phyloP scores from a whole-genome alignment of 2,329 filamentous ascomycete genomes.

The Fusarium torulosum region DNA sequence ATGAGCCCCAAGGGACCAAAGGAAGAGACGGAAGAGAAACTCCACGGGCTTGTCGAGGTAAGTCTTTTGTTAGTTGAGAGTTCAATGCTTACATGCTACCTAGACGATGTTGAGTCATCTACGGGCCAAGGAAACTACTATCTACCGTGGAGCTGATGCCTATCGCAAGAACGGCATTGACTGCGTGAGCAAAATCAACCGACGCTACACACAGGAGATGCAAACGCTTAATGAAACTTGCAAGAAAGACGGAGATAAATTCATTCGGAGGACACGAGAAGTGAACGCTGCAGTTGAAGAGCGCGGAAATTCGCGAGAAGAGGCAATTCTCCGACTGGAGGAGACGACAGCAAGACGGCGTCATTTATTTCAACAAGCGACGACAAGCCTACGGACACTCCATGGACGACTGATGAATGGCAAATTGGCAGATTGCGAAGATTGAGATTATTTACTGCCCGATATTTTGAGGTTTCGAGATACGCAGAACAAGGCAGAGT shows the following conservation, averaged over 20 bases:
- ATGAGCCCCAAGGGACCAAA: neutral
- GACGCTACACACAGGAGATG: constrained; percentile 41
- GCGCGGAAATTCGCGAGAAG: constrained; percentile 7
- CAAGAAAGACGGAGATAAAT: constrained; percentile 37
- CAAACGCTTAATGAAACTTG: constrained; percentile 27
- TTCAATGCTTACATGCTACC: constrained; percentile 27
- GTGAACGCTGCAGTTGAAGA: constrained; percentile 26
- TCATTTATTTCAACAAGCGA: constrained; percentile 36
- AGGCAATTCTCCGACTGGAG: constrained; percentile 20
- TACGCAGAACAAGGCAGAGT: neutral
- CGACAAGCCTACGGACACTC: constrained; percentile 39
- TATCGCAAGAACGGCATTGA: constrained; percentile 41
- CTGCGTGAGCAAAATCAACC: constrained; percentile 43
- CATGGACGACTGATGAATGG: constrained; percentile 36
- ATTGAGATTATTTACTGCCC: constrained; percentile 1
- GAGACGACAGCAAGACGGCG: constrained; percentile 29
- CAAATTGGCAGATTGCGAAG: constrained; percentile 1
- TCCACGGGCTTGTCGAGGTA: constrained; percentile 48
- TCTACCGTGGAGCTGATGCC: constrained; percentile 34
- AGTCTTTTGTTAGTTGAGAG: constrained; percentile 1
- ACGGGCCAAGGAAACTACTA: constrained; percentile 37
- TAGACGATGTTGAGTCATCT: constrained; percentile 46
- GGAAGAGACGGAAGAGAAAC: constrained; percentile 25
- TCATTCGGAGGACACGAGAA: constrained; percentile 22
- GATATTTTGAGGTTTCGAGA: neutral